Evolutionary conservation across 495 filamentous ascomycete species (phyloP).

Genomic region (Neurospora discreta): DNA sequence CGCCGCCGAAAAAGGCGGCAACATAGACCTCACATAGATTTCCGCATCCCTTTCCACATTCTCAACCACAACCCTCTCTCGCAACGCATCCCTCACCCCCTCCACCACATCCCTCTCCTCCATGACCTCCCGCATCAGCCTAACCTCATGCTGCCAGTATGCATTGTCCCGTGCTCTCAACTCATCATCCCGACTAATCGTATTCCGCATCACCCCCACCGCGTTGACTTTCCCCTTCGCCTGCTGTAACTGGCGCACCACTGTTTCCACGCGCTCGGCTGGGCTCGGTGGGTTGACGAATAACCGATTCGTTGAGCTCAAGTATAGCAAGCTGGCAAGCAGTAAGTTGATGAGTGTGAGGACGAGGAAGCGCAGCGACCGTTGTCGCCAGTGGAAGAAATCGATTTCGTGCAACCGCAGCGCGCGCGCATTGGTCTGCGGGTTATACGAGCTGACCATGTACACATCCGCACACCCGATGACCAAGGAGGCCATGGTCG

Average conservation of each 20-base stretch:
- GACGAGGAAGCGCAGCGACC: conserved; percentile 42
- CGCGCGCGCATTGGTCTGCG: conserved; percentile 45
- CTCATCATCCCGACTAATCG: conserved; percentile 40
- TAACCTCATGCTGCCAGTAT: conserved; percentile 46
- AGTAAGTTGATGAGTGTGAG: conserved; percentile 56
- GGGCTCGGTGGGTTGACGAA: conserved; percentile 33
- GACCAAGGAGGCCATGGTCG: conserved; percentile 49
- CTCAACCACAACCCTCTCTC: conserved; percentile 39
- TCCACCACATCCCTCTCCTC: conserved; percentile 49
- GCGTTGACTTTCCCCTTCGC: conserved; percentile 37
- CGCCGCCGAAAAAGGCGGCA: conserved; percentile 20
- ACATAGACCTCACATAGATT: conserved; percentile 35
- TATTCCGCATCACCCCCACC: conserved; percentile 44
- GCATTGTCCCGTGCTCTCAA: conserved; percentile 30
- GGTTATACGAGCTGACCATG: conserved; percentile 45
- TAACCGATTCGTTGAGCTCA: conserved; percentile 63
- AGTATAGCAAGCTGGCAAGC: conserved; percentile 43
- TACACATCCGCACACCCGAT: conserved; percentile 57
- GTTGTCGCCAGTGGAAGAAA: conserved; percentile 58
- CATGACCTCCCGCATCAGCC: conserved; percentile 45
- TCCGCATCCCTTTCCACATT: conserved; percentile 43
- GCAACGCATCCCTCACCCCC: conserved; percentile 43
- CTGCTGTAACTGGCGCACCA: conserved; percentile 24
- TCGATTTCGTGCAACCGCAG: conserved; percentile 47
- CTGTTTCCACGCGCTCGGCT: conserved; percentile 37